Conservation (phyloP, 2,329 filamentous ascomycete genomes). For the Cladophialophora bantiana region DNA sequence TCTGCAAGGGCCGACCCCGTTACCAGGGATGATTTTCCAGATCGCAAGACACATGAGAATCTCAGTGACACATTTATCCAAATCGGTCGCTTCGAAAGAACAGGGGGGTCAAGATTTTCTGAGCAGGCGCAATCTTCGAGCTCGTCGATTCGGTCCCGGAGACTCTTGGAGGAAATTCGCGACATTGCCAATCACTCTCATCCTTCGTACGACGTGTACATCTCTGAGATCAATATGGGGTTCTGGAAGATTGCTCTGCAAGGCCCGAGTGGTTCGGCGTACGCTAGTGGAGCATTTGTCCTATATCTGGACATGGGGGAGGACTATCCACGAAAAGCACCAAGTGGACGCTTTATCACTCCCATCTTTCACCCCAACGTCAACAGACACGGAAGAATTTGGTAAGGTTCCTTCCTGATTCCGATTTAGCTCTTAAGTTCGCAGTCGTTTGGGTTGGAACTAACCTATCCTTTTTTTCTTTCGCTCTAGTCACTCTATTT, state of each 20-base stretch:
- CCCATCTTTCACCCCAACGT: slow-evolving; percentile 50
- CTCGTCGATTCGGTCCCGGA: slow-evolving; percentile 18
- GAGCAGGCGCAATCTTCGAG: slow-evolving; percentile 3
- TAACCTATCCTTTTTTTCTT: slow-evolving; percentile 4
- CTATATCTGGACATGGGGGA: slow-evolving; percentile 44
- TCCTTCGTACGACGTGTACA: slow-evolving; percentile 49
- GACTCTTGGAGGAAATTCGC: slow-evolving; percentile 44
- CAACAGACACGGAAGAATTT: slow-evolving; percentile 48
- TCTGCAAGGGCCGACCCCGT: slow-evolving; percentile 37
- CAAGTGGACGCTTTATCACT: slow-evolving; percentile 48
- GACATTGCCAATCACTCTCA: slow-evolving; percentile 43
- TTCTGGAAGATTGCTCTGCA: slow-evolving; percentile 53
- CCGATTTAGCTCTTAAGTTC: background rate
- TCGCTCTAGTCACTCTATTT: slow-evolving; percentile 27
- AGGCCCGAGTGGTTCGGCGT: slow-evolving; percentile 45
- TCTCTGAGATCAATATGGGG: slow-evolving; percentile 48
- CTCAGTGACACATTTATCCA: slow-evolving; percentile 44
- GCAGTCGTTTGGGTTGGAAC: background rate
- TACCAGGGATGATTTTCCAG: slow-evolving; percentile 43
- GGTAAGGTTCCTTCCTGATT: slow-evolving; percentile 38
- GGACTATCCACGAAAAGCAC: slow-evolving; percentile 47
- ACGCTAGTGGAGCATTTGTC: slow-evolving; percentile 37
- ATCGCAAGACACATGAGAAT: slow-evolving; percentile 46
- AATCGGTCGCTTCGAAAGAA: slow-evolving; percentile 32
- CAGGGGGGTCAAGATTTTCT: background rate